These are phyloP conservation scores for Boletales sp. DNA, from an alignment of 768 basidiomycete species.

Conservation along the genomic window DNA sequence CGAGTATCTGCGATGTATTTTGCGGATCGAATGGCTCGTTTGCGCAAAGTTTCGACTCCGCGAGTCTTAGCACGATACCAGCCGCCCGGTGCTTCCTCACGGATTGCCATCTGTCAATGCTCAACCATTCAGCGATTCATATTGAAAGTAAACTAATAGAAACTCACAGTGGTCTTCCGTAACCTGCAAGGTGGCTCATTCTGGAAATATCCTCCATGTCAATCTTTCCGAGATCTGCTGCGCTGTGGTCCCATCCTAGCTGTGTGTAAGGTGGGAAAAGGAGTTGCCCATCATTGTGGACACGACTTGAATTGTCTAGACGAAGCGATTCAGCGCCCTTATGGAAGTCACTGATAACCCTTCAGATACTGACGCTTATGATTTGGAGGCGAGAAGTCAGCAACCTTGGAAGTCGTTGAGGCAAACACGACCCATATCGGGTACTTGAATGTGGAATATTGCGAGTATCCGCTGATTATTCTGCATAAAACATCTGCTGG, in stretches of 20 bases:
- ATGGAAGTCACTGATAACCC: no score
- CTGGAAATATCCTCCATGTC: neutral
- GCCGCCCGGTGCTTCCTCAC: no score
- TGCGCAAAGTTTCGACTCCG: neutral
- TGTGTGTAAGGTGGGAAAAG: conserved; percentile 7
- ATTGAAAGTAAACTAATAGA: no score
- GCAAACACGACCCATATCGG: conserved; percentile 14
- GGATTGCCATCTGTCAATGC: no score
- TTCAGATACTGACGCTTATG: neutral
- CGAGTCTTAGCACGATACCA: no score
- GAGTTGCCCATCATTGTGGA: neutral
- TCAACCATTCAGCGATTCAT: no score
- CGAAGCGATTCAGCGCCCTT: no score
- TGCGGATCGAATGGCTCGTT: neutral
- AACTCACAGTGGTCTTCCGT: neutral
- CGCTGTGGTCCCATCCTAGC: conserved; percentile 17
- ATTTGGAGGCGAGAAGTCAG: conserved; percentile 5
- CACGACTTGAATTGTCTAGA: conserved; percentile 6
- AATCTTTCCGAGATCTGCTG: neutral
- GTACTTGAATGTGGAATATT: neutral
- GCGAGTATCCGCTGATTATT: conserved; percentile 5
- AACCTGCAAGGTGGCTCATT: neutral
- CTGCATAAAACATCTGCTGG: conserved; percentile 7
- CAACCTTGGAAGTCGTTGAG: conserved; percentile 10
- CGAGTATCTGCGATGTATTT: neutral